Conservation (phyloP, 345 rosid genomes). For the Jatropha curcas region DNA sequence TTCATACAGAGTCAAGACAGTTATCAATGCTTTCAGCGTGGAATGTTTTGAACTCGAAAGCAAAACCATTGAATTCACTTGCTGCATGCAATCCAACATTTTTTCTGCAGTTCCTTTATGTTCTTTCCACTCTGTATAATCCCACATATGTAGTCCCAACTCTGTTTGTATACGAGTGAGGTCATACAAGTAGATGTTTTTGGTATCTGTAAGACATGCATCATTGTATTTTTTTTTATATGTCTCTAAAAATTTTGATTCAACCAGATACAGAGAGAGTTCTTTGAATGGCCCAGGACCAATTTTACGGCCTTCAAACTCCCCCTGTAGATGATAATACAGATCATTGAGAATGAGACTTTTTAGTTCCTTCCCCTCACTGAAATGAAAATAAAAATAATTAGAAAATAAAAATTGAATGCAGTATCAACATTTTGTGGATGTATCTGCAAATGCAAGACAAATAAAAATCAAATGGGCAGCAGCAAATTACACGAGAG, state of each 20-base stretch:
- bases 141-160: slow-evolving; percentile 68
- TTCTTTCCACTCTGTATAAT: slow-evolving; percentile 74
- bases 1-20: slow-evolving; percentile 53
- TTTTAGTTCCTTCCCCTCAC: slow-evolving; percentile 70
- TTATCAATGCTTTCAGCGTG: slow-evolving; percentile 58
- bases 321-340: slow-evolving; percentile 83
- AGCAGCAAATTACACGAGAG: background rate
- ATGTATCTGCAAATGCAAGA: background rate
- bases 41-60: slow-evolving; percentile 65
- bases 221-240: slow-evolving; percentile 40
- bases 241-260: slow-evolving; percentile 52
- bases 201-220: slow-evolving; percentile 30
- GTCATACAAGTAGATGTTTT: slow-evolving; percentile 52
- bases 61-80: slow-evolving; percentile 62
- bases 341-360: slow-evolving; percentile 67
- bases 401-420: slow-evolving; percentile 1
- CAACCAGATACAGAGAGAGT: slow-evolving; percentile 65
- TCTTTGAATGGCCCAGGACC: slow-evolving; percentile 84
- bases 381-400: slow-evolving; percentile 38
- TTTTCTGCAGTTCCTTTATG: slow-evolving; percentile 58
- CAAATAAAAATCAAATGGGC: background rate
- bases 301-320: slow-evolving; percentile 81
- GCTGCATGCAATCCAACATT: slow-evolving; percentile 65
- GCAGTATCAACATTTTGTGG: background rate
- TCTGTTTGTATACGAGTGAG: slow-evolving; percentile 44